Conservation (phyloP, 2,329 filamentous ascomycete genomes). For the Apiospora rasikravindrae region DNA sequence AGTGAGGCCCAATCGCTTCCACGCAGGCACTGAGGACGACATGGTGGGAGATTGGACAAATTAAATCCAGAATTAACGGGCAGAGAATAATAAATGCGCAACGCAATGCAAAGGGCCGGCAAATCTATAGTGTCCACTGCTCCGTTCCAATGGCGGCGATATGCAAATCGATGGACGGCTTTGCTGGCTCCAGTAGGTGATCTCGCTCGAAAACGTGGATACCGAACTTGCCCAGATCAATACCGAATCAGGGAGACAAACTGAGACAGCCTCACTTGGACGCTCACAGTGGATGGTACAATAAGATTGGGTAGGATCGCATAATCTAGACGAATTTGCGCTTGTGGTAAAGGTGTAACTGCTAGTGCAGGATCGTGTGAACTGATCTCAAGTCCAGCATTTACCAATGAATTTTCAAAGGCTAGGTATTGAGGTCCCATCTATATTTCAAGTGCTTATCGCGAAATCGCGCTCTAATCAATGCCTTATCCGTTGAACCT, state of each 20-base stretch:
- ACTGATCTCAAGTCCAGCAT: conserved; percentile 6
- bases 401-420: conserved; percentile 21
- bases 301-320: conserved; percentile 9
- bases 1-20: conserved; percentile 69
- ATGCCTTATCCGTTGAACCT: conserved; percentile 1
- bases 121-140: conserved; percentile 18
- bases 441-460: conserved; percentile 4
- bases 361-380: conserved; percentile 14
- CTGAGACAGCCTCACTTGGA: conserved; percentile 12
- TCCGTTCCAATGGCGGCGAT: conserved; percentile 19
- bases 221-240: not conserved
- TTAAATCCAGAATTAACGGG: not conserved
- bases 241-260: not conserved
- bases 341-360: not conserved
- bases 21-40: conserved; percentile 58
- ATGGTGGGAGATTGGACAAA: conserved; percentile 41
- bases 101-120: conserved; percentile 15
- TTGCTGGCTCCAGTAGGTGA: conserved; percentile 20
- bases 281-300: not conserved
- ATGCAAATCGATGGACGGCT: conserved; percentile 16
- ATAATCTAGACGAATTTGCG: conserved; percentile 1
- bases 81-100: conserved; percentile 5
- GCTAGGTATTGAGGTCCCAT: conserved; percentile 9
- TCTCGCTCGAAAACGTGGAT: conserved; percentile 9
- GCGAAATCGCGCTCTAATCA: conserved; percentile 1